Percentiles rank a stretch among this genome's conserved stretches.
These are phyloP conservation scores for Aureobasidium namibiae DNA, from an alignment of 2,329 filamentous ascomycete species.

Conservation along the genomic window DNA sequence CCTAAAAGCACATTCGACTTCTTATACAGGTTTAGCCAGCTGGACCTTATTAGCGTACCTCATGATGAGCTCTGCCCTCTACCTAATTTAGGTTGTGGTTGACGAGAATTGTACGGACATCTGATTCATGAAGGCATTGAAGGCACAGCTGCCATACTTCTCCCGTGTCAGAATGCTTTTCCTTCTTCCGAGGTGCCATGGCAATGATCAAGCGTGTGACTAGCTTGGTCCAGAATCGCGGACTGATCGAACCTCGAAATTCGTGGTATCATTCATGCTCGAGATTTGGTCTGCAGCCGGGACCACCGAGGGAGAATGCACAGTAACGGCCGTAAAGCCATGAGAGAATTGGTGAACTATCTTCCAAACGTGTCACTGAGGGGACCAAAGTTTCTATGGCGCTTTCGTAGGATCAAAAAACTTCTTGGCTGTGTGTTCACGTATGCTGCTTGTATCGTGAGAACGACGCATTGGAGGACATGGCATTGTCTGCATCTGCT, in stretches of 20 bases:
- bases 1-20: not conserved
- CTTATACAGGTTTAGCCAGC: not conserved
- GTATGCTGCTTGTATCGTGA: not conserved
- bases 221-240: not conserved
- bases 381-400: not conserved
- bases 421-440: not conserved
- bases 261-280: not conserved
- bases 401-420: not conserved
- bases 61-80: not conserved
- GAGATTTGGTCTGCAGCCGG: too few relatives aligned
- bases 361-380: not conserved
- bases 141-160: too few relatives aligned
- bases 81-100: not conserved
- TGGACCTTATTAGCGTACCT: conserved; percentile 5
- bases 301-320: not conserved
- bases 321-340: not conserved
- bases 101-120: not conserved
- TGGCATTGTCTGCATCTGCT: not conserved
- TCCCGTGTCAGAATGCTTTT: too few relatives aligned
- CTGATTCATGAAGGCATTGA: not conserved
- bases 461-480: not conserved
- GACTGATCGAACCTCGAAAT: not conserved
- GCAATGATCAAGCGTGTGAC: not conserved
- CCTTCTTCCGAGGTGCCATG: not conserved
- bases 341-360: not conserved